These are phyloP conservation scores for Aspergillus cejpii DNA, from an alignment of 2,329 filamentous ascomycete species.

Conservation along the genomic window DNA sequence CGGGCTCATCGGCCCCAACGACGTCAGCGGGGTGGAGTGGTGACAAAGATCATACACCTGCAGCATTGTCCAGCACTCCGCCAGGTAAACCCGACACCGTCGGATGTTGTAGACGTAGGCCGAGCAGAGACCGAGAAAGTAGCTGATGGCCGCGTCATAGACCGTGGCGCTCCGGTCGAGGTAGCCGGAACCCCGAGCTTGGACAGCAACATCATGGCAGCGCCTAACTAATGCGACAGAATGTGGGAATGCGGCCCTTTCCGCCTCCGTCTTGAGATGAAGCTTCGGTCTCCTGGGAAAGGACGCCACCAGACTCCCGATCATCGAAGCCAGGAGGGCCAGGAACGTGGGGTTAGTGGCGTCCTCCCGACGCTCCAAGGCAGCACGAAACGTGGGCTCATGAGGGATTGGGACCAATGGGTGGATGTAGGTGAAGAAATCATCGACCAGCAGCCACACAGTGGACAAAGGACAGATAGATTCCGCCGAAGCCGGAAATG, in stretches of 20 bases:
- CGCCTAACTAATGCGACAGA: constrained; percentile 39
- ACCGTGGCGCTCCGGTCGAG: constrained; percentile 39
- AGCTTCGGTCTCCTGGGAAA: constrained; percentile 42
- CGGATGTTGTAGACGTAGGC: constrained; percentile 38
- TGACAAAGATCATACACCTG: constrained; percentile 37
- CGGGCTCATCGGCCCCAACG: constrained; percentile 20
- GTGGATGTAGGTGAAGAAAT: constrained; percentile 46
- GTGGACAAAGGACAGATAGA: constrained; percentile 41
- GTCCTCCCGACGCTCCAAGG: constrained; percentile 41
- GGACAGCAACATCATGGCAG: constrained; percentile 40
- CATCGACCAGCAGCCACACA: constrained; percentile 39
- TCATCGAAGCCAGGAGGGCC: constrained; percentile 42
- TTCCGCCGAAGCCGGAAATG: constrained; percentile 45
- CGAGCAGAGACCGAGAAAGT: constrained; percentile 38
- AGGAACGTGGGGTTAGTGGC: constrained; percentile 38
- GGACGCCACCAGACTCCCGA: constrained; percentile 40
- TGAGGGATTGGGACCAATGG: constrained; percentile 43
- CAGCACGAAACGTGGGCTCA: constrained; percentile 42
- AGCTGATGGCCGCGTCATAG: constrained; percentile 43
- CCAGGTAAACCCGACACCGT: constrained; percentile 39
- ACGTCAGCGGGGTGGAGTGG: constrained; percentile 11
- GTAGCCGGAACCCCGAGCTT: constrained; percentile 41
- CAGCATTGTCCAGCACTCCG: constrained; percentile 40
- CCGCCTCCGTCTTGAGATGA: constrained; percentile 35
- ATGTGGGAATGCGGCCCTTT: constrained; percentile 37